Evolutionary conservation across 2,329 filamentous ascomycete species (phyloP), one percentile per base, ranked within the genome.

Genomic region (Teratosphaeria gauchensis): DNA sequence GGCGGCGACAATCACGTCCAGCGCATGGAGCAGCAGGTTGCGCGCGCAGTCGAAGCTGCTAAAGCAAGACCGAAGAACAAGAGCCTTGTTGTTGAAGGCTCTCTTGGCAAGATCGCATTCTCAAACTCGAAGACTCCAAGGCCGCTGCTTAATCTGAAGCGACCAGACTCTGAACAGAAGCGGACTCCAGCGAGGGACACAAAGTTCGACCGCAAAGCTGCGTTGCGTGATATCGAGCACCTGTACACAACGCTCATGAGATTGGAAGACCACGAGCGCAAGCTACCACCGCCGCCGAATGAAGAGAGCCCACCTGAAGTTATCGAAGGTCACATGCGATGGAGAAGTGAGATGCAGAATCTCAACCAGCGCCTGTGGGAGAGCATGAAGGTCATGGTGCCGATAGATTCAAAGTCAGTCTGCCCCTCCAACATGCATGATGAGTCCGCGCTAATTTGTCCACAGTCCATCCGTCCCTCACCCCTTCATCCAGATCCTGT

Each of bases 61-160:
- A 99, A 97, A 78, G 90, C 91, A 61, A 92, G 95, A 74, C 94
- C 94, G 12, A 99, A 99, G 80, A 96, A 95, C 71, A 95, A 95
- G 69, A 92, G 96, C 72, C 81, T 99, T 8, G 92, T 97, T 21
- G 92, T 99, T 60, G 92, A 96, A 71, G 94, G 94, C 30, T 96
- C 91, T 69, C 77, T 99, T 55, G 94, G 94, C 64, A 99, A 97
- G 78, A 99, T 99, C 59, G 95, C 92, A 0, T 99, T 97, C 77
- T 96, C 92, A 79, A 99, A 99, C 69, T 90, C 94, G 54, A 99
- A 97, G 79, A 96, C 94, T 0, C 94, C 94, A 0, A 94, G 95
- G 74, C 91, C 92, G 16, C 79, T 97, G 59, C 84, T 99, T 55
- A 99, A 95, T 72, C 92, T 99, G 77, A 97, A 96, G 79, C 88